Percentiles rank a stretch among this genome's conserved stretches.
These are phyloP conservation scores for Mercurialis annua DNA, from an alignment of 345 rosid species.

Conservation along the genomic window DNA sequence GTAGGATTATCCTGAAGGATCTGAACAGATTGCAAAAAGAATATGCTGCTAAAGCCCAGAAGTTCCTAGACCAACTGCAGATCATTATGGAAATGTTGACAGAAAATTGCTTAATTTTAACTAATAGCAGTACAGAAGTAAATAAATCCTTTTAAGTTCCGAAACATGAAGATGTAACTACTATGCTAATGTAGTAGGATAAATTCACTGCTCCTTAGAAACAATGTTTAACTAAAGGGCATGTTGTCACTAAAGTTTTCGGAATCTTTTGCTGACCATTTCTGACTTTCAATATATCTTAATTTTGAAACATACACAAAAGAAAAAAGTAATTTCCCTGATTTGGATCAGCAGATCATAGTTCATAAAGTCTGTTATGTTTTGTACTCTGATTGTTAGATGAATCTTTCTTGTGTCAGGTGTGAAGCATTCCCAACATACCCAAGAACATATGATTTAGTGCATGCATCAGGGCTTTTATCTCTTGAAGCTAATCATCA, in stretches of 20 bases:
- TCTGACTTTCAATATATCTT: not conserved
- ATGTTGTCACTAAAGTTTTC: not conserved
- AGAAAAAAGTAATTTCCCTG: not conserved
- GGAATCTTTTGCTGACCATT: not conserved
- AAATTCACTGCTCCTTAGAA: not conserved
- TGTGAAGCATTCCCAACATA: slow-evolving; percentile 94
- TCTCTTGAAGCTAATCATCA: slow-evolving; percentile 52
- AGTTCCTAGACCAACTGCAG: not conserved
- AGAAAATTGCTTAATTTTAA: not conserved
- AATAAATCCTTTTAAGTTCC: not conserved
- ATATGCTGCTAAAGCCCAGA: not conserved
- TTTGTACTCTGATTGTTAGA: not conserved
- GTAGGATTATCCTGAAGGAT: not conserved
- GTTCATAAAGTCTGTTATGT: not conserved
- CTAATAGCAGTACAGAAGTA: not conserved
- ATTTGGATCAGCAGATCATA: not conserved
- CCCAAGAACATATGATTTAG: slow-evolving; percentile 93
- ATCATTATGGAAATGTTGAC: not conserved
- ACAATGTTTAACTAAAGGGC: not conserved
- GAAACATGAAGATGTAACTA: too few species aligned
- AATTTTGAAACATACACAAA: not conserved
- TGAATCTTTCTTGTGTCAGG: slow-evolving; percentile 41
- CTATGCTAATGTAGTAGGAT: not conserved
- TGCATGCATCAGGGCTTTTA: slow-evolving; percentile 79
- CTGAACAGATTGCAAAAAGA: not conserved